These are phyloP conservation scores for Dovyalis caffra DNA, from an alignment of 345 rosid genomes.

Conservation along the genomic window DNA sequence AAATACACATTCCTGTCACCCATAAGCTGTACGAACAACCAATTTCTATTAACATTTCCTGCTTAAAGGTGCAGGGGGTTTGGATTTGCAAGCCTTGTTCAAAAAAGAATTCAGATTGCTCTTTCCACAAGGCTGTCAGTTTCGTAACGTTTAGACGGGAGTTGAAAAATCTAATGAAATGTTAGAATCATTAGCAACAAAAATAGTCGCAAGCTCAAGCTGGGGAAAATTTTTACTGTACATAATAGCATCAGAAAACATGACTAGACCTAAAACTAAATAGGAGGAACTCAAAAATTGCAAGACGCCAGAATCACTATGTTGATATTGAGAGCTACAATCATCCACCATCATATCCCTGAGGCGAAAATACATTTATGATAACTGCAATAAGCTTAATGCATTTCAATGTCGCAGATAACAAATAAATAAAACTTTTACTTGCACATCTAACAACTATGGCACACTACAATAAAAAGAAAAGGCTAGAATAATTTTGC, in stretches of 20 bases:
- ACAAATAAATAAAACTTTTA: constrained; percentile 17
- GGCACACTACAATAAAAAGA: constrained; percentile 12
- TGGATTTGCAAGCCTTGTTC: too few species aligned
- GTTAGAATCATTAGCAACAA: background rate
- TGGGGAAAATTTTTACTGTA: background rate
- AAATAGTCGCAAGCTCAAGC: background rate
- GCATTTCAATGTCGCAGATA: background rate
- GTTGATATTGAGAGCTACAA: background rate
- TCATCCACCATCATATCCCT: constrained; percentile 6
- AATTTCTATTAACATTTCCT: background rate
- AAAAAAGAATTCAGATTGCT: background rate
- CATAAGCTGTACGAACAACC: background rate
- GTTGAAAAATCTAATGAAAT: background rate
- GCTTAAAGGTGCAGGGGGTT: background rate
- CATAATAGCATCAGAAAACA: background rate
- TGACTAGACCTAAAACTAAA: background rate
- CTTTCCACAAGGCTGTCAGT: background rate
- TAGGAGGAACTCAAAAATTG: background rate
- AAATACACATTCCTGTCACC: background rate
- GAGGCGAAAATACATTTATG: constrained; percentile 4
- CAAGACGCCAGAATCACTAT: background rate
- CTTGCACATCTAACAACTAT: constrained; percentile 26
- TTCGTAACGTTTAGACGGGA: background rate
- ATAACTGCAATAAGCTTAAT: background rate
- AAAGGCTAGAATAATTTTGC: constrained; percentile 21